phyloP scores from a whole-genome alignment of 2,329 filamentous ascomycete genomes.

The Fusarium brachygibbosum region DNA sequence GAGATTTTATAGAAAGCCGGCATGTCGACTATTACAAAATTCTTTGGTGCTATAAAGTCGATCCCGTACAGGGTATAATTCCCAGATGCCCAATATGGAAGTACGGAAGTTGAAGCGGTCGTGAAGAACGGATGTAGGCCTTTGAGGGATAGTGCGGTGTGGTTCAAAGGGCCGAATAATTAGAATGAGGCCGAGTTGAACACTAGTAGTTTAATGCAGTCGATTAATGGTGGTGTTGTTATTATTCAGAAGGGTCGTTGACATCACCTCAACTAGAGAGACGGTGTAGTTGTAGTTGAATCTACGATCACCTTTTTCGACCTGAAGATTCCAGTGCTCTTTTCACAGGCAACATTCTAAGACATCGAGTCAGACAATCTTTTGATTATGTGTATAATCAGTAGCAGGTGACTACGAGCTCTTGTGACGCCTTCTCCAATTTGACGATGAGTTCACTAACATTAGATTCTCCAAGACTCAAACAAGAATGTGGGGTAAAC shows the following conservation, averaged over 20 bases:
- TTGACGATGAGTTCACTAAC: conserved; percentile 11
- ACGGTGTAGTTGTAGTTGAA: not conserved
- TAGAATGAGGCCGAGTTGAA: conserved; percentile 39
- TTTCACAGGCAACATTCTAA: not conserved
- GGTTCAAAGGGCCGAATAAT: conserved; percentile 49
- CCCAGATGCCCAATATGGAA: conserved; percentile 40
- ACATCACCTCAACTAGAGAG: conserved; percentile 17
- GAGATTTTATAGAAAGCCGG: conserved; percentile 41
- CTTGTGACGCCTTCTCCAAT: conserved; percentile 18
- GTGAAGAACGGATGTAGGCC: conserved; percentile 31
- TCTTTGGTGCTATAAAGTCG: conserved; percentile 3
- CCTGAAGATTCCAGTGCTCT: not conserved
- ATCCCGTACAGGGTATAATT: conserved; percentile 14
- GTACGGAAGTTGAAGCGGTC: conserved; percentile 28
- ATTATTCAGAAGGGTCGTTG: not conserved
- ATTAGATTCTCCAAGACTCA: conserved; percentile 6
- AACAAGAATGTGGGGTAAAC: conserved; percentile 24
- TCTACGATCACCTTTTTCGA: not conserved
- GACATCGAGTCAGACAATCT: not conserved
- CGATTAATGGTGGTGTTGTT: conserved; percentile 19
- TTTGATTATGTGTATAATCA: not conserved
- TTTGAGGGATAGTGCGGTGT: conserved; percentile 43
- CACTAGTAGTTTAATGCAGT: conserved; percentile 15
- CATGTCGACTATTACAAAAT: not conserved
- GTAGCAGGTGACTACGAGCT: conserved; percentile 13